Evolutionary conservation across 805 yeast genomes (phyloP), one percentile per base, ranked within the genome.

Genomic region (Scheffersomyces lignosus): DNA sequence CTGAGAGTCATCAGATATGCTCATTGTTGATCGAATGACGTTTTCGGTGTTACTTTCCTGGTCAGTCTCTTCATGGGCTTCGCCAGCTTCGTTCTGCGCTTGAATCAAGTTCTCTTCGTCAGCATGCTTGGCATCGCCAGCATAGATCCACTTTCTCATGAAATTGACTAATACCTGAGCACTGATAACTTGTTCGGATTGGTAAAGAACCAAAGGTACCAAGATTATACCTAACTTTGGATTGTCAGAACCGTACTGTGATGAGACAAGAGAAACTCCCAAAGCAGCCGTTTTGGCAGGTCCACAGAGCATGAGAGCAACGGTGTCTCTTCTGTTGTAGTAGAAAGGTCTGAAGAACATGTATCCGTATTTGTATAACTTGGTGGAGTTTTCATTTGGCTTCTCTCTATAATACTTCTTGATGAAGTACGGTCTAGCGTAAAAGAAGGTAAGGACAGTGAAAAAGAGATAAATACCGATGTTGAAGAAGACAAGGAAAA

Each of bases 201-300:
- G 96, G 58, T 86, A 89, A 37, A 89, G 66, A 5, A 89, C 96
- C 52, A 89, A 70, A 0, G 96, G 91, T 13, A 87, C 89, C 28
- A 89, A 64, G 27, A 89, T 61, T 35, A 76, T 75, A 13, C 96
- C 96, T 44, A 87, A 63, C 47, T 78, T 68, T 7, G 73, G 67
- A 48, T 75, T 78, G 30, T 71, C 52, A 4, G 76, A 60, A 12
- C 95, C 95, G 56, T 87, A 88, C 56, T 85, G 91, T 0, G 91
- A 78, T 1, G 89, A 71, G n/a, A 84, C 71, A 34, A 88, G 67
- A 1, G 95, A 84, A 3, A 88, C 95, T 25, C 96, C 96, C 34
- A 88, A 67, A 0, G 96, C 96, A 0, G 95, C 96, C 1, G 96
- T 88, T 59, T 88, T 89, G 2, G 96, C 96, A 4, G 95, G 91